Conservation (phyloP, 2,329 filamentous ascomycete species). For the Colletotrichum endophyticum region DNA sequence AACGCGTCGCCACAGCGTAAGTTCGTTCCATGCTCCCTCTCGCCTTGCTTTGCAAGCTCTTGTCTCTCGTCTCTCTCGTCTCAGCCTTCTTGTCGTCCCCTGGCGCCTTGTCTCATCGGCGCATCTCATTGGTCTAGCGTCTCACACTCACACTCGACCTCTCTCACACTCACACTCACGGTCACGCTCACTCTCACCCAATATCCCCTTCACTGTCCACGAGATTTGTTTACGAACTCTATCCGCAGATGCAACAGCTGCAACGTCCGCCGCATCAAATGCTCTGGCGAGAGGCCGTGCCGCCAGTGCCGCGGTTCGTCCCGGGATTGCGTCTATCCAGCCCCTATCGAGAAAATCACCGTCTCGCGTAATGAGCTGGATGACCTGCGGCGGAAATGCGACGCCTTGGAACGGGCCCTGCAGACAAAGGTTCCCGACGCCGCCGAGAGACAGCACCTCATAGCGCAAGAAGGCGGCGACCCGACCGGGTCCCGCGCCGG, state of each 20-base stretch:
- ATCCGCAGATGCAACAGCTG: constrained; percentile 54
- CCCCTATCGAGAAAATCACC: constrained; percentile 46
- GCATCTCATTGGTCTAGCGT: background rate
- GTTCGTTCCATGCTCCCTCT: constrained; percentile 23
- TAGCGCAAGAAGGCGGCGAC: constrained; percentile 30
- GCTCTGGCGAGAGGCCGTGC: constrained; percentile 55
- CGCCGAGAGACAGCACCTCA: constrained; percentile 35
- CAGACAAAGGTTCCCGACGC: constrained; percentile 41
- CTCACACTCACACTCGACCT: background rate
- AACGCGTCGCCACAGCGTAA: constrained; percentile 55
- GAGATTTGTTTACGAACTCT: background rate
- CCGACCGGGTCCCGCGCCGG: constrained; percentile 12
- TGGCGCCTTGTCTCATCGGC: background rate
- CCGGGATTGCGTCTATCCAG: constrained; percentile 53
- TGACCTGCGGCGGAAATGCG: constrained; percentile 41
- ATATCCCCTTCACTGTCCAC: background rate
- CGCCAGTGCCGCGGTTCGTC: constrained; percentile 46
- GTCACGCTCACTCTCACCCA: background rate
- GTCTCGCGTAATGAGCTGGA: constrained; percentile 47
- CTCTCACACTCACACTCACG: background rate
- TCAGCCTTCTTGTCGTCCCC: background rate
- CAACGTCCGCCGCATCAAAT: constrained; percentile 57
- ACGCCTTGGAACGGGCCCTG: constrained; percentile 44
- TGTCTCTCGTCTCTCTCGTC: background rate
- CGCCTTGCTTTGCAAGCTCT: background rate